phyloP scores from a whole-genome alignment of 345 rosid species.

The Salix purpurea region DNA sequence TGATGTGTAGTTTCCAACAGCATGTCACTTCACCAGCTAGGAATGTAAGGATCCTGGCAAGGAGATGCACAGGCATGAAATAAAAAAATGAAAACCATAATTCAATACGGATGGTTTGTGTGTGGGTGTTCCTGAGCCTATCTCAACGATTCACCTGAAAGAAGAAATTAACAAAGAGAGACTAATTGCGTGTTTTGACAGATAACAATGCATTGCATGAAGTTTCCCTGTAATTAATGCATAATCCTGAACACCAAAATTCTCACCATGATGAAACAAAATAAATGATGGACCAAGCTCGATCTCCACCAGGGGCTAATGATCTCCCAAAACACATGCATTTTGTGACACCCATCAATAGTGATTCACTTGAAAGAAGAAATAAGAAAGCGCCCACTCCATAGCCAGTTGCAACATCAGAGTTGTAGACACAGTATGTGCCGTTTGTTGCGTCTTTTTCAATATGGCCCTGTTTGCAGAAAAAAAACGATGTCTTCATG shows the following conservation, averaged over 20 bases:
- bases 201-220: not conserved
- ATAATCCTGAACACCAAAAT: not conserved
- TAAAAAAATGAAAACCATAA: not conserved
- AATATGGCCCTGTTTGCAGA: slow-evolving; percentile 51
- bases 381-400: slow-evolving; percentile 92
- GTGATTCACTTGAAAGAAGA: slow-evolving; percentile 81
- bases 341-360: slow-evolving; percentile 84
- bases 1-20: not conserved
- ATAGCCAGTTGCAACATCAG: slow-evolving; percentile 93
- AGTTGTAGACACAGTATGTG: slow-evolving; percentile 72
- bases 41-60: not conserved
- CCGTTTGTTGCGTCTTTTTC: slow-evolving; percentile 42
- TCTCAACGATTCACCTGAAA: too few relatives aligned
- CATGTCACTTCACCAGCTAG: not conserved
- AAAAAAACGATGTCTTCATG: not conserved
- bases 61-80: not conserved
- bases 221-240: not conserved
- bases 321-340: slow-evolving; percentile 98
- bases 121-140: not conserved
- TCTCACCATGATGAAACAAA: slow-evolving; percentile 81
- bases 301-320: slow-evolving; percentile 66
- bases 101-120: not conserved
- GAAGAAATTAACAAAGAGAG: not conserved
- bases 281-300: slow-evolving; percentile 94
- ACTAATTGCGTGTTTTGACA: not conserved